phyloP scores from a whole-genome alignment of 805 yeast species.

The Kluyveromyces aestuarii region DNA sequence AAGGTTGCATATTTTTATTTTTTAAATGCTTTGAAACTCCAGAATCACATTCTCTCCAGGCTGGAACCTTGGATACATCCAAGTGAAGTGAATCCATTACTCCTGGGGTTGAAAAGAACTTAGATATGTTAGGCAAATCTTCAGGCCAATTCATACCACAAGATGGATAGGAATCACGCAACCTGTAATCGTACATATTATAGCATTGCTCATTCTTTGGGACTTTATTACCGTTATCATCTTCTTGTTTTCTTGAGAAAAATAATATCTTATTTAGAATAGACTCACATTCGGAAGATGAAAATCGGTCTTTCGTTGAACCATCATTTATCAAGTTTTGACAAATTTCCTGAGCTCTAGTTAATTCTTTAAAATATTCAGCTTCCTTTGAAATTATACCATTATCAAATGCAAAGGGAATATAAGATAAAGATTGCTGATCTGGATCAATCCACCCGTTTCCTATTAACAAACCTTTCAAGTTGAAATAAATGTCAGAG shows the following conservation, averaged over 20 bases:
- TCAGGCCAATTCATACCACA: slow-evolving; percentile 95
- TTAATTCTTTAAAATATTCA: slow-evolving; percentile 32
- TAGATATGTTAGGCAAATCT: slow-evolving; percentile 41
- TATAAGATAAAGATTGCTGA: slow-evolving; percentile 69
- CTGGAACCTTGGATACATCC: slow-evolving; percentile 24
- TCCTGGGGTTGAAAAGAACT: slow-evolving; percentile 40
- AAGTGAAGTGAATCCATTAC: slow-evolving; percentile 49
- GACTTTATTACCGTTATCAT: slow-evolving; percentile 13
- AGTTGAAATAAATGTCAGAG: slow-evolving; percentile 26
- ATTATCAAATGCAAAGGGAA: slow-evolving; percentile 58
- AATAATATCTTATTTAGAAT: slow-evolving; percentile 25
- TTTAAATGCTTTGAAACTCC: slow-evolving; percentile 44
- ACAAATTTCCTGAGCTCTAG: slow-evolving; percentile 48
- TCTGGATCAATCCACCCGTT: slow-evolving; percentile 94
- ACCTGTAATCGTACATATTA: slow-evolving; percentile 75
- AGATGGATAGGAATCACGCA: slow-evolving; percentile 64
- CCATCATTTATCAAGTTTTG: slow-evolving; percentile 41
- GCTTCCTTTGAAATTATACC: slow-evolving; percentile 41
- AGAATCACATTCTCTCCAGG: slow-evolving; percentile 75
- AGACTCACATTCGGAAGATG: slow-evolving; percentile 37
- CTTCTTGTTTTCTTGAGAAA: slow-evolving; percentile 23
- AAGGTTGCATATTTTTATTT: slow-evolving; percentile 46
- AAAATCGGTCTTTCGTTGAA: slow-evolving; percentile 18
- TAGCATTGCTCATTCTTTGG: slow-evolving; percentile 45
- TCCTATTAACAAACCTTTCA: slow-evolving; percentile 70